Percentiles rank a stretch among this genome's conserved stretches.
Evolutionary conservation across 116 monocot genomes (phyloP).

Genomic region (Cymodocea nodosa): DNA sequence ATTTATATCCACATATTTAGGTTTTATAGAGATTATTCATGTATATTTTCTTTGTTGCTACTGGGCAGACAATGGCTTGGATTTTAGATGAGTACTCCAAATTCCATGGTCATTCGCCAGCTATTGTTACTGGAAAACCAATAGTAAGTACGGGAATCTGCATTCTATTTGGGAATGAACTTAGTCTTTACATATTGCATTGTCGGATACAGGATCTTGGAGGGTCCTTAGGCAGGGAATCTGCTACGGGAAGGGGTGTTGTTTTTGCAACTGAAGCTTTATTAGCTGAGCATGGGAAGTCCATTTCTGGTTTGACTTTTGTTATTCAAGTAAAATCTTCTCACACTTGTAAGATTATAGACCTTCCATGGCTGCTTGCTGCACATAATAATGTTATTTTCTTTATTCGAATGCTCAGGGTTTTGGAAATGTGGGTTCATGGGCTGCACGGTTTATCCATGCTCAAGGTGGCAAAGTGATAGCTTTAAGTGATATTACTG

Average conservation of each 20-base stretch:
- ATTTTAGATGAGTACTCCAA: constrained; percentile 94
- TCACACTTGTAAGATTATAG: background rate
- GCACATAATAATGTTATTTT: background rate
- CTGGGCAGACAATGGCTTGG: constrained; percentile 88
- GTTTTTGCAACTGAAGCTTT: constrained; percentile 70
- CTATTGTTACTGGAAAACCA: constrained; percentile 86
- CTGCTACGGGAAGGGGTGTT: constrained; percentile 86
- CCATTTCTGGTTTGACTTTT: constrained; percentile 61
- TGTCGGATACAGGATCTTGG: constrained; percentile 61
- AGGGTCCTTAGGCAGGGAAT: constrained; percentile 83
- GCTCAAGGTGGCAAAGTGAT: constrained; percentile 71
- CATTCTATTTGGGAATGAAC: background rate
- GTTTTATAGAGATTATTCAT: background rate
- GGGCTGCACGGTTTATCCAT: constrained; percentile 65
- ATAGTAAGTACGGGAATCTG: constrained; percentile 38
- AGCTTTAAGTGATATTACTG: constrained; percentile 51
- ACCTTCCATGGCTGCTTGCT: background rate
- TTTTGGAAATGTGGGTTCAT: constrained; percentile 87
- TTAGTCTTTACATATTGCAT: background rate
- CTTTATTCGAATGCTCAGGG: constrained; percentile 18
- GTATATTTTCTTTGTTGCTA: background rate
- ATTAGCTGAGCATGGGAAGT: constrained; percentile 63
- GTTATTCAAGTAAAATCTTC: constrained; percentile 52
- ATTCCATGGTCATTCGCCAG: constrained; percentile 92
- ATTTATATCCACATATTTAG: background rate